Conservation (phyloP, 2,329 filamentous ascomycete species). For the Ophiostoma perfectum region DNA sequence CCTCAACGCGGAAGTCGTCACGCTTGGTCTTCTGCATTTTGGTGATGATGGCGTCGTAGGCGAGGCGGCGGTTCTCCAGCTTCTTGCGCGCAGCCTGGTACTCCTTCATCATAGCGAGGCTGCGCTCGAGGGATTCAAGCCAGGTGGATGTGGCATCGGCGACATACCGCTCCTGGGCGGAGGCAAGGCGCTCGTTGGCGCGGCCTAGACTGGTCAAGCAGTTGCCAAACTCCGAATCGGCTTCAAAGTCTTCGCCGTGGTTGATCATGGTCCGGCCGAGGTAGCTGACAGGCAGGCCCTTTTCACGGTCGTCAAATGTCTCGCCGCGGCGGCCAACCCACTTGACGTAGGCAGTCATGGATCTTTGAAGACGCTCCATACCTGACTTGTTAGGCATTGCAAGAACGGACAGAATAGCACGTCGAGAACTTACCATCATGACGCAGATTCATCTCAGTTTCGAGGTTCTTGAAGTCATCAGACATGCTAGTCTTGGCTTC, state of each 20-base stretch:
- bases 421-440: conserved; percentile 63
- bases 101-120: conserved; percentile 91
- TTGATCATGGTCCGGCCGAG: conserved; percentile 79
- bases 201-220: conserved; percentile 75
- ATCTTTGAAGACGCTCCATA: conserved; percentile 82
- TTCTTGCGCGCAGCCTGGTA: conserved; percentile 91
- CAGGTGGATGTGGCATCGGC: conserved; percentile 72
- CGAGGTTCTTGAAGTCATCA: conserved; percentile 85
- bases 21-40: conserved; percentile 93
- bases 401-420: neutral
- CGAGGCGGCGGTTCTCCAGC: conserved; percentile 80
- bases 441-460: conserved; percentile 82
- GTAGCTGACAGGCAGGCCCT: conserved; percentile 71
- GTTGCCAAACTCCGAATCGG: conserved; percentile 84
- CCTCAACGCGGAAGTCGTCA: conserved; percentile 88
- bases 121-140: conserved; percentile 88
- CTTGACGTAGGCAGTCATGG: conserved; percentile 81
- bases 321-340: conserved; percentile 80
- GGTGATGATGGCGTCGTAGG: conserved; percentile 81
- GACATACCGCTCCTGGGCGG: conserved; percentile 78
- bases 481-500: conserved; percentile 82
- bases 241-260: conserved; percentile 89
- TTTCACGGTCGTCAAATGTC: conserved; percentile 75
- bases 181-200: conserved; percentile 80
- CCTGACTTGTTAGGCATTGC: conserved; percentile 40